Evolutionary conservation across 352 stramenopile species (phyloP).

Genomic region (Phytopythium vexans): DNA sequence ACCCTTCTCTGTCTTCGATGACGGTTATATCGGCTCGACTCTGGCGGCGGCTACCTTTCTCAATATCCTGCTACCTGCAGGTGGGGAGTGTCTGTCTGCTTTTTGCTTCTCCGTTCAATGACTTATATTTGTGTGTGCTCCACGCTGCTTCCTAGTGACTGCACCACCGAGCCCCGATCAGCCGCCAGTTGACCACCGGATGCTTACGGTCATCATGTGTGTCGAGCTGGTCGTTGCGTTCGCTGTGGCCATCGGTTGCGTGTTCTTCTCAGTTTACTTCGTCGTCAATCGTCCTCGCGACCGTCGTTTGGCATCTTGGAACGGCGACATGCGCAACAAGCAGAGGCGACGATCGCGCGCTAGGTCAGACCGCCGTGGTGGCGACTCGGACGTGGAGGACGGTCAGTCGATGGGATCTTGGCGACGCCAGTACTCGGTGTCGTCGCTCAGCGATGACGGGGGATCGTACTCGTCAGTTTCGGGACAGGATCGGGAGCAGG

Average conservation of each 20-base stretch:
- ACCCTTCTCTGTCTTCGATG: conserved; percentile 34
- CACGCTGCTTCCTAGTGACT: conserved; percentile 25
- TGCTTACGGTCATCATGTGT: conserved; percentile 85
- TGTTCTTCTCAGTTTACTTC: conserved; percentile 88
- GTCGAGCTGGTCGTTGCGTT: conserved; percentile 84
- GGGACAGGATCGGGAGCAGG: conserved; percentile 9
- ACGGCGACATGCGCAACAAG: neutral
- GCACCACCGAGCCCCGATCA: conserved; percentile 68
- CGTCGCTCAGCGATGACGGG: conserved; percentile 26
- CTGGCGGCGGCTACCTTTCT: conserved; percentile 57
- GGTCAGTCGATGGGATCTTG: conserved; percentile 15
- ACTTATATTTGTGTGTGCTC: neutral
- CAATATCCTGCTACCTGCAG: conserved; percentile 72
- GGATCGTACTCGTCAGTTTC: conserved; percentile 22
- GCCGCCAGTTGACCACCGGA: conserved; percentile 75
- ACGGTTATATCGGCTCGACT: conserved; percentile 53
- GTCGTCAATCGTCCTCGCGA: conserved; percentile 77
- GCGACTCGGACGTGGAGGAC: conserved; percentile 13
- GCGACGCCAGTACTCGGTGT: conserved; percentile 22
- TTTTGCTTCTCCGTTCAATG: too few relatives aligned
- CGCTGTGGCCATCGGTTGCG: conserved; percentile 72
- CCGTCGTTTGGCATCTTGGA: conserved; percentile 11
- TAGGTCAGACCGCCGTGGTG: conserved; percentile 11
- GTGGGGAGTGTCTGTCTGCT: conserved; percentile 15
- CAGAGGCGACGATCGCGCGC: conserved; percentile 16